These are phyloP conservation scores for Kalmanozyma brasiliensis DNA, from an alignment of 1,284 basidiomycete species.

Conservation along the genomic window DNA sequence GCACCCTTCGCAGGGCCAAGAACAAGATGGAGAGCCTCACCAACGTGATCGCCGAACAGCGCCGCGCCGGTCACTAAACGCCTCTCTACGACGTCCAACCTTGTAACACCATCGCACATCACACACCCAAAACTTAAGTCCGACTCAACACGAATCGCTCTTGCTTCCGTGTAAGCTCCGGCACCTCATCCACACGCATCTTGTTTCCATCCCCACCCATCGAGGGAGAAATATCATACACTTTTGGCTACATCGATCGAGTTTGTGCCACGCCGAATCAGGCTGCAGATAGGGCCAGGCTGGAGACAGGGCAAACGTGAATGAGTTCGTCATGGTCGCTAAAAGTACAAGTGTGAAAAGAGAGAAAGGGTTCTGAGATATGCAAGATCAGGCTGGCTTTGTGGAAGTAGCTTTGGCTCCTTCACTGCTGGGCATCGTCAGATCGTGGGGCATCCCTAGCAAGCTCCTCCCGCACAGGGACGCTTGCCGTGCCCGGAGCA, in stretches of 20 bases:
- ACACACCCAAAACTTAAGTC: neutral
- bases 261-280: too few species aligned
- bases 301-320: too few species aligned
- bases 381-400: too few species aligned
- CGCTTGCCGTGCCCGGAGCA: neutral
- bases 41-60: constrained; percentile 66
- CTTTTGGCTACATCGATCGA: neutral
- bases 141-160: neutral
- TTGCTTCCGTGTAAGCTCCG: too few species aligned
- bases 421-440: neutral
- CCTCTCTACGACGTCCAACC: neutral
- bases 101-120: constrained; percentile 9
- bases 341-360: constrained; percentile 20
- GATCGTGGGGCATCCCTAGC: too few species aligned
- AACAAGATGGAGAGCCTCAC: constrained; percentile 65
- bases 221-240: neutral
- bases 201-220: neutral
- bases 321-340: neutral
- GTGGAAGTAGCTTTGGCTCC: too few species aligned
- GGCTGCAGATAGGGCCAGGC: too few species aligned
- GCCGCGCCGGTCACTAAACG: constrained; percentile 64
- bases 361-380: too few species aligned
- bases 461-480: neutral
- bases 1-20: constrained; percentile 67
- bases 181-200: neutral